A percentile compares a stretch with the other conserved stretches of the same genome.
Conservation (phyloP, 306 rosid genomes). For the Vicia sativa region DNA sequence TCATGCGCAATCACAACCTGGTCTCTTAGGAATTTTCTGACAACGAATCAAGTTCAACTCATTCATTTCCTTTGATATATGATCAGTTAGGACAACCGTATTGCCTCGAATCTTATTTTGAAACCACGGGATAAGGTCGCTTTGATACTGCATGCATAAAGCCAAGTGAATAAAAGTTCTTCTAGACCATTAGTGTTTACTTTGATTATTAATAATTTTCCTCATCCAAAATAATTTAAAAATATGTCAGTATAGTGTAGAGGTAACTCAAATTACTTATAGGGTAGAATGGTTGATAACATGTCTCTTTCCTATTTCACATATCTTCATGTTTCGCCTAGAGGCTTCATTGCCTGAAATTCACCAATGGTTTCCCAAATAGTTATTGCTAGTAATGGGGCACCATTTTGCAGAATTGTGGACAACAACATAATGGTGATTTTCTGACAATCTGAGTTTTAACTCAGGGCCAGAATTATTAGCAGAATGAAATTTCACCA, state of each 20-base stretch:
- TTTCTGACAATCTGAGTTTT: slow-evolving; percentile 60
- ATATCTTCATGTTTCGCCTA: slow-evolving; percentile 66
- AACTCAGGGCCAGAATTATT: slow-evolving; percentile 82
- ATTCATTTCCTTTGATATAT: slow-evolving; percentile 94
- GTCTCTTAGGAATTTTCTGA: slow-evolving; percentile 83
- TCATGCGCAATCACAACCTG: slow-evolving; percentile 97
- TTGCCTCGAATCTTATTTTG: slow-evolving; percentile 85
- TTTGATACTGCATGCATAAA: slow-evolving; percentile 59
- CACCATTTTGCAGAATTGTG: slow-evolving; percentile 85
- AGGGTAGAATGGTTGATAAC: neutral
- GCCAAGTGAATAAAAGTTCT: slow-evolving; percentile 7
- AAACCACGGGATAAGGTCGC: slow-evolving; percentile 84
- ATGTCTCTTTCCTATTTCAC: slow-evolving; percentile 4
- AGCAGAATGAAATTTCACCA: too few relatives aligned
- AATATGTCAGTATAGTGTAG: neutral
- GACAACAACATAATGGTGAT: slow-evolving; percentile 77
- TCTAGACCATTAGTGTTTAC: neutral
- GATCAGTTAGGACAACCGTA: slow-evolving; percentile 74
- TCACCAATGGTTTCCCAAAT: slow-evolving; percentile 95
- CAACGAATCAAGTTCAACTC: slow-evolving; percentile 88
- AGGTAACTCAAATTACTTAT: too few relatives aligned
- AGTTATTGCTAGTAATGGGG: slow-evolving; percentile 91
- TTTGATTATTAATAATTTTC: neutral
- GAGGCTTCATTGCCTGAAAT: slow-evolving; percentile 94
- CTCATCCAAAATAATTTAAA: neutral